Percentiles rank a stretch among this genome's conserved stretches.
These are phyloP conservation scores for Phytophthora pini DNA, from an alignment of 352 stramenopile genomes.

Conservation along the genomic window DNA sequence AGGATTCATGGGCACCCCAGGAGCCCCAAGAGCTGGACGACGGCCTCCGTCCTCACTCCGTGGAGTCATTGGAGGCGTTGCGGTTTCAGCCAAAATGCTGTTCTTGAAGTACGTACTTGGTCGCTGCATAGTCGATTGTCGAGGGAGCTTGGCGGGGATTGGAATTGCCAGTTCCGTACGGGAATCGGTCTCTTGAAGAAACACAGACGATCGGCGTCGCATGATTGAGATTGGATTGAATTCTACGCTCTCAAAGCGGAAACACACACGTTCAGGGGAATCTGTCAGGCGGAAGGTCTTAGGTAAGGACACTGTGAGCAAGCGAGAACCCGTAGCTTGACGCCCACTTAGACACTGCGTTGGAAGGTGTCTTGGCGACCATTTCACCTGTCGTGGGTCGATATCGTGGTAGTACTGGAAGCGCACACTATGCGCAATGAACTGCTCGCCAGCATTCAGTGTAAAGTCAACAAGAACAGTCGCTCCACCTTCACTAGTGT, in stretches of 20 bases:
- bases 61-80: constrained; percentile 4
- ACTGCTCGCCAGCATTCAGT: constrained; percentile 76
- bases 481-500: constrained; percentile 30
- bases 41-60: constrained; percentile 2
- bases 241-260: constrained; percentile 59
- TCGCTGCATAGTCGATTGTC: constrained; percentile 49
- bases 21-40: constrained; percentile 8
- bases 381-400: constrained; percentile 53
- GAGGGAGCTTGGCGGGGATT: constrained; percentile 47
- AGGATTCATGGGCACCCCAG: constrained; percentile 1
- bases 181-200: constrained; percentile 58
- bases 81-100: constrained; percentile 44
- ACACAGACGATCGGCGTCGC: constrained; percentile 50
- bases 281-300: constrained; percentile 59
- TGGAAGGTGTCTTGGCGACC: constrained; percentile 63
- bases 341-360: constrained; percentile 50
- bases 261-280: constrained; percentile 55
- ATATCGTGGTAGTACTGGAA: constrained; percentile 74
- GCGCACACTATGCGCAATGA: constrained; percentile 72
- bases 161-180: constrained; percentile 50
- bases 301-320: constrained; percentile 57
- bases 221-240: constrained; percentile 51
- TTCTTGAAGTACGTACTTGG: constrained; percentile 64
- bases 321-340: constrained; percentile 45
- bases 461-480: constrained; percentile 78